Evolutionary conservation across 495 filamentous ascomycete species (phyloP).

Genomic region (Hyphodiscus hymeniophilus): DNA sequence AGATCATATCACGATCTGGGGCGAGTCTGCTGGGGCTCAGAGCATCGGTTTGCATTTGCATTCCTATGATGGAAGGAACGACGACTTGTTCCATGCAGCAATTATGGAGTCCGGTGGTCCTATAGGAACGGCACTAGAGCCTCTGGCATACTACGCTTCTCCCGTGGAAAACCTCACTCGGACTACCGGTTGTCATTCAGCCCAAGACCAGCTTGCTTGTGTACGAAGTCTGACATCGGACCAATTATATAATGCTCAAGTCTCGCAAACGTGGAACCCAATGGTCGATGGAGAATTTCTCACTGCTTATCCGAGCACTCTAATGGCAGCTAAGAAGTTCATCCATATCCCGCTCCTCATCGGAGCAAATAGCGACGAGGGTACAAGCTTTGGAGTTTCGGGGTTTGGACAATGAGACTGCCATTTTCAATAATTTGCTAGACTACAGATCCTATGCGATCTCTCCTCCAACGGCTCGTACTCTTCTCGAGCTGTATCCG

Average conservation of each 20-base stretch:
- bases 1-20: slow-evolving; percentile 25
- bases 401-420: slow-evolving; percentile 2
- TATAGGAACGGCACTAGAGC: slow-evolving; percentile 1
- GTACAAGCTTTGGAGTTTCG: slow-evolving; percentile 17
- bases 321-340: slow-evolving; percentile 33
- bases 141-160: slow-evolving; percentile 5
- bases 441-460: slow-evolving; percentile 15
- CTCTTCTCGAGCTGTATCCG: slow-evolving; percentile 41
- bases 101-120: slow-evolving; percentile 11
- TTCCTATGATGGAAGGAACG: slow-evolving; percentile 26
- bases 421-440: slow-evolving; percentile 6
- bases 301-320: slow-evolving; percentile 28
- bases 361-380: slow-evolving; percentile 48
- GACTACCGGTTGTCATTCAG: background rate
- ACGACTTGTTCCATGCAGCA: slow-evolving; percentile 6
- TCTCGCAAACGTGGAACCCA: slow-evolving; percentile 31
- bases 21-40: slow-evolving; percentile 46
- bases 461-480: slow-evolving; percentile 23
- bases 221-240: slow-evolving; percentile 1
- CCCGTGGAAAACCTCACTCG: slow-evolving; percentile 15
- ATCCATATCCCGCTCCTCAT: slow-evolving; percentile 42
- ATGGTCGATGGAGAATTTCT: slow-evolving; percentile 48
- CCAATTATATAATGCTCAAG: slow-evolving; percentile 32
- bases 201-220: slow-evolving; percentile 3
- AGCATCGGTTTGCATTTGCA: slow-evolving; percentile 39